phyloP scores from a whole-genome alignment of 2,329 filamentous ascomycete species.

The Aspergillus chevalieri region DNA sequence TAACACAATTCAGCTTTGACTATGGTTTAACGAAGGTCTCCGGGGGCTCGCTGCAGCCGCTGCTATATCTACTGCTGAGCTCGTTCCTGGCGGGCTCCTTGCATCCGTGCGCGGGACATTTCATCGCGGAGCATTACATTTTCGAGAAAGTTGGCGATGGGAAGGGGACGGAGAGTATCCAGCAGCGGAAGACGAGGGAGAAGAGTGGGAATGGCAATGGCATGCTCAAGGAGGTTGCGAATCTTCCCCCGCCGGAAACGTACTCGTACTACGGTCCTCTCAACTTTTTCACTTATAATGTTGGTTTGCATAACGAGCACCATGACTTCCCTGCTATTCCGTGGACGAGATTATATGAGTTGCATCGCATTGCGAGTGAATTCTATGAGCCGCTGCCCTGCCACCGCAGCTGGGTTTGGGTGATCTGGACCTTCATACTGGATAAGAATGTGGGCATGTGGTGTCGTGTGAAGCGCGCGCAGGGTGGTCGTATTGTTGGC shows the following conservation, averaged over 20 bases:
- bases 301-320: slow-evolving; percentile 96
- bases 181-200: slow-evolving; percentile 42
- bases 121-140: slow-evolving; percentile 96
- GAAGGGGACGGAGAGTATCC: slow-evolving; percentile 42
- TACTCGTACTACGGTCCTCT: slow-evolving; percentile 94
- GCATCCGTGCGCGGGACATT: slow-evolving; percentile 92
- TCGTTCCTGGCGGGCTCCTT: slow-evolving; percentile 91
- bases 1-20: slow-evolving; percentile 73
- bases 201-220: slow-evolving; percentile 28
- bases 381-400: slow-evolving; percentile 85
- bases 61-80: slow-evolving; percentile 79
- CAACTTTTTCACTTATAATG: slow-evolving; percentile 92
- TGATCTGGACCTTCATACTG: slow-evolving; percentile 92
- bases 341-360: slow-evolving; percentile 75
- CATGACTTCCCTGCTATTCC: slow-evolving; percentile 97
- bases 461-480: slow-evolving; percentile 86
- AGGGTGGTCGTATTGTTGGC: slow-evolving; percentile 61
- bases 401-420: slow-evolving; percentile 85
- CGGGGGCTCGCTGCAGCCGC: slow-evolving; percentile 51
- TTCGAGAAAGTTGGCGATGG: slow-evolving; percentile 41
- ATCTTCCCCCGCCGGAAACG: slow-evolving; percentile 75
- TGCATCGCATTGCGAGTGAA: slow-evolving; percentile 76
- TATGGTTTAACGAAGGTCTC: slow-evolving; percentile 56
- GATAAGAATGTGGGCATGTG: slow-evolving; percentile 84
- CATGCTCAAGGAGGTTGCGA: slow-evolving; percentile 49